Percentiles rank a stretch among this genome's conserved stretches.
Evolutionary conservation across 2,329 filamentous ascomycete genomes (phyloP).

Genomic region (Claviceps sp.): DNA sequence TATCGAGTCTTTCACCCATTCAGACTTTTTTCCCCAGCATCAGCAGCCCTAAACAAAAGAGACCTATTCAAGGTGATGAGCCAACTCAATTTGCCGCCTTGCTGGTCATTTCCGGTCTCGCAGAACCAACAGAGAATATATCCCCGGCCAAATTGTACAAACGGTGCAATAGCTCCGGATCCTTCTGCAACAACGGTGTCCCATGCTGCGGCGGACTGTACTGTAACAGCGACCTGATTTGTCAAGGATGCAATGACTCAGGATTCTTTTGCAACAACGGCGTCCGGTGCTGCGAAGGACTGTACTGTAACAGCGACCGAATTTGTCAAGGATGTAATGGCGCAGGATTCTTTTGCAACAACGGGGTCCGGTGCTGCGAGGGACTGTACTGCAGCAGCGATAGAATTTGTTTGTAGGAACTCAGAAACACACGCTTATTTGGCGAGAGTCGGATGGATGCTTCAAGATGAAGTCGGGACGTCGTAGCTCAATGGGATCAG

Average conservation of each 20-base stretch:
- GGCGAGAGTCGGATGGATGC: too few relatives aligned
- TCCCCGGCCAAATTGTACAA: not conserved
- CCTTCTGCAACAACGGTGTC: slow-evolving; percentile 7
- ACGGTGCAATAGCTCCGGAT: slow-evolving; percentile 3
- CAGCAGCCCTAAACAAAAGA: too few relatives aligned
- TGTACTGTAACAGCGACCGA: slow-evolving; percentile 2
- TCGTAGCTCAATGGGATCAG: too few relatives aligned
- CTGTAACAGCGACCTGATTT: slow-evolving; percentile 4
- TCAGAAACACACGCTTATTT: not conserved
- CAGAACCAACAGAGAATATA: slow-evolving; percentile 2
- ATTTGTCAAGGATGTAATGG: not conserved
- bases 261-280: slow-evolving; percentile 6
- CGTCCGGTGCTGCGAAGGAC: slow-evolving; percentile 3
- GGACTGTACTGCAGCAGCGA: slow-evolving; percentile 3
- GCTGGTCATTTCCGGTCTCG: not conserved
- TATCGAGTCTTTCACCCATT: too few relatives aligned
- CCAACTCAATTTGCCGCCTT: not conserved
- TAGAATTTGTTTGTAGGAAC: not conserved
- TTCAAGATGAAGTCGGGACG: too few relatives aligned
- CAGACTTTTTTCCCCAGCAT: too few relatives aligned
- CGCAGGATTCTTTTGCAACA: slow-evolving; percentile 1
- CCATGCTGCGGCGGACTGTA: slow-evolving; percentile 5
- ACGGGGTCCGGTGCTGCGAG: slow-evolving; percentile 6
- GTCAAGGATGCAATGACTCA: slow-evolving; percentile 1
- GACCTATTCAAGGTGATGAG: not conserved